Conservation (phyloP, 2,329 filamentous ascomycete genomes). For the Colletotrichum echinochloae region DNA sequence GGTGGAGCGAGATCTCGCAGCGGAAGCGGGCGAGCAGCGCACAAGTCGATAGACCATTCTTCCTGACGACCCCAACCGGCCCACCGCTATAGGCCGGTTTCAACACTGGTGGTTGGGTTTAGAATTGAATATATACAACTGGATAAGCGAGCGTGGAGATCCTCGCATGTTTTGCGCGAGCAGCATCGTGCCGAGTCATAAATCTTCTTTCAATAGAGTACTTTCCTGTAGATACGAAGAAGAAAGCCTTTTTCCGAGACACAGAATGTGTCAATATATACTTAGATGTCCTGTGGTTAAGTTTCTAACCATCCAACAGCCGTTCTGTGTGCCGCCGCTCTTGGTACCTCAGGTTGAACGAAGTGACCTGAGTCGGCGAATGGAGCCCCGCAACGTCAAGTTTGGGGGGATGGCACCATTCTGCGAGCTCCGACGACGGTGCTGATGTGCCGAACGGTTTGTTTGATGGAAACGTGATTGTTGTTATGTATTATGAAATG, state of each 20-base stretch:
- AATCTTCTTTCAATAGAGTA: constrained; percentile 4
- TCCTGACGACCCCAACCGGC: background rate
- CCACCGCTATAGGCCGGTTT: no score
- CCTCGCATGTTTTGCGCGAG: constrained; percentile 13
- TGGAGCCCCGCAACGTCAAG: no score
- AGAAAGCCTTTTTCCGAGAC: background rate
- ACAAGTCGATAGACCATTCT: constrained; percentile 8
- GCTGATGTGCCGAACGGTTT: background rate
- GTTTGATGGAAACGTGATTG: background rate
- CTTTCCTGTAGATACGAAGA: constrained; percentile 30
- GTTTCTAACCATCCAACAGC: background rate
- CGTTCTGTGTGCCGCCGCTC: background rate
- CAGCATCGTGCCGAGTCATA: constrained; percentile 5
- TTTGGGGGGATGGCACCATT: background rate
- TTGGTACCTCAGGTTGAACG: background rate
- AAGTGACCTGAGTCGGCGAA: no score
- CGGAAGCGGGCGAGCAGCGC: constrained; percentile 47
- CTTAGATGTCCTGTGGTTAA: background rate
- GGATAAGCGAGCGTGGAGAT: constrained; percentile 28
- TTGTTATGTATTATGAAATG: background rate
- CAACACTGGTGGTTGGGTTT: background rate
- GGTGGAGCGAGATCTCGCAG: constrained; percentile 76
- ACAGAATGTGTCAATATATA: background rate
- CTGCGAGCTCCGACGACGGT: background rate
- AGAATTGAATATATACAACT: constrained; percentile 32